phyloP scores from a whole-genome alignment of 768 basidiomycete genomes.

The Calvatia gigantea region DNA sequence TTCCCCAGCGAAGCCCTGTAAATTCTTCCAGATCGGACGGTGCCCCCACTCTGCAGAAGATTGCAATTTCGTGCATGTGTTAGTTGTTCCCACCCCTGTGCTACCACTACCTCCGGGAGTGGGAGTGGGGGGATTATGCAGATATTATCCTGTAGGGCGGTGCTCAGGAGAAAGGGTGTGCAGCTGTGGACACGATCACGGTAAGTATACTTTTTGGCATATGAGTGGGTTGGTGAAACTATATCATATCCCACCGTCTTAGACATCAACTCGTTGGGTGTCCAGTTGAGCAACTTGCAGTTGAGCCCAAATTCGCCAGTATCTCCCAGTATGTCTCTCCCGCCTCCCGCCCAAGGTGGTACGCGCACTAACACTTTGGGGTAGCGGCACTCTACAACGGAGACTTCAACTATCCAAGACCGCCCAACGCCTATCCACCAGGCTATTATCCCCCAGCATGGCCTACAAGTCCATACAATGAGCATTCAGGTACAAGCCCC shows the following conservation, averaged over 20 bases:
- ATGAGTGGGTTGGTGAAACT: neutral
- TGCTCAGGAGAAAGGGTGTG: neutral
- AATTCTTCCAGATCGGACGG: slow-evolving; percentile 39
- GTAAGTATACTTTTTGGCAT: neutral
- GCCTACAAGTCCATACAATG: neutral
- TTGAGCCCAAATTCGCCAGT: neutral
- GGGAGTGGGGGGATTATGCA: neutral
- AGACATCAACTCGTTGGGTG: neutral
- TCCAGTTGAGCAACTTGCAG: neutral
- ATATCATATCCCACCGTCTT: neutral
- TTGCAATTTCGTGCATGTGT: slow-evolving; percentile 45
- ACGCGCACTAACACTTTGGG: neutral
- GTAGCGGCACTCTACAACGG: neutral
- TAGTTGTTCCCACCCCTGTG: slow-evolving; percentile 21
- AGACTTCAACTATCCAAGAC: neutral
- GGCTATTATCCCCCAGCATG: slow-evolving; percentile 6
- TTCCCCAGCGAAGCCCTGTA: slow-evolving; percentile 44
- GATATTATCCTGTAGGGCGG: neutral
- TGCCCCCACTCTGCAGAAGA: slow-evolving; percentile 42
- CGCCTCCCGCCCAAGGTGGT: neutral
- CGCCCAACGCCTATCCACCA: neutral
- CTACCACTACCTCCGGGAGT: neutral
- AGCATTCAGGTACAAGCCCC: neutral
- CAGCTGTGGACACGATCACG: neutral
- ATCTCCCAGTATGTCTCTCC: slow-evolving; percentile 1